These are phyloP conservation scores for Jatropha podagrica DNA, from an alignment of 441 rosid genomes.

Conservation along the genomic window DNA sequence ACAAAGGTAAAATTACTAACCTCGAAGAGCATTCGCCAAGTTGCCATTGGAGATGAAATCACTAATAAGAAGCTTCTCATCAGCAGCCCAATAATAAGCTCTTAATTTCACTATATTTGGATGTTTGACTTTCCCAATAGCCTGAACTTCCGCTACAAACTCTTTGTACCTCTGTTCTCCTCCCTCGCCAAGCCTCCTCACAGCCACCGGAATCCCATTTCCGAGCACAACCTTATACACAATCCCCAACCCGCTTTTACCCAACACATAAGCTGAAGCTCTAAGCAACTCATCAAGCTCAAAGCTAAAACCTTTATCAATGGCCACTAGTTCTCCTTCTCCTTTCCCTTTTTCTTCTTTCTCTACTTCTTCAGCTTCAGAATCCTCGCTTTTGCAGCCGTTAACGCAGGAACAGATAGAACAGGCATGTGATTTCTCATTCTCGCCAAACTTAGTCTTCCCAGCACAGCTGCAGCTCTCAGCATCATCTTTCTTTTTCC, in stretches of 20 bases:
- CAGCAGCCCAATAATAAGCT: constrained; percentile 96
- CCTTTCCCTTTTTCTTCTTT: constrained; percentile 32
- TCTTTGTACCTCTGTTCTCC: constrained; percentile 86
- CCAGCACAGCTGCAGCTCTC: constrained; percentile 83
- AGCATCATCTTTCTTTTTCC: constrained; percentile 77
- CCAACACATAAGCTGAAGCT: constrained; percentile 94
- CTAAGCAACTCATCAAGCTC: constrained; percentile 87
- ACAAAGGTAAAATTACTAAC: constrained; percentile 31
- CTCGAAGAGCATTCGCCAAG: constrained; percentile 72
- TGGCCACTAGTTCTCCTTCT: constrained; percentile 84
- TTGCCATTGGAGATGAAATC: constrained; percentile 90
- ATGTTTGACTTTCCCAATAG: constrained; percentile 87
- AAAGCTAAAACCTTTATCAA: constrained; percentile 79
- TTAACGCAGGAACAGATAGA: constrained; percentile 29
- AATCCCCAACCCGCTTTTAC: constrained; percentile 93
- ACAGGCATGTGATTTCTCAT: constrained; percentile 33
- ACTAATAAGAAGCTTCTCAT: constrained; percentile 88
- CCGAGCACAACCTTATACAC: constrained; percentile 95
- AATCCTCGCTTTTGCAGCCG: constrained; percentile 46
- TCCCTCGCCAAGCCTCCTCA: constrained; percentile 89
- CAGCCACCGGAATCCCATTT: constrained; percentile 92
- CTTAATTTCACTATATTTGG: constrained; percentile 84
- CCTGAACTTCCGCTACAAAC: constrained; percentile 84
- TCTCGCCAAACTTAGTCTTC: constrained; percentile 59
- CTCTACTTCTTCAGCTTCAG: constrained; percentile 61